phyloP scores from a whole-genome alignment of 1,284 basidiomycete genomes.

The Leccinum griseonigrum region DNA sequence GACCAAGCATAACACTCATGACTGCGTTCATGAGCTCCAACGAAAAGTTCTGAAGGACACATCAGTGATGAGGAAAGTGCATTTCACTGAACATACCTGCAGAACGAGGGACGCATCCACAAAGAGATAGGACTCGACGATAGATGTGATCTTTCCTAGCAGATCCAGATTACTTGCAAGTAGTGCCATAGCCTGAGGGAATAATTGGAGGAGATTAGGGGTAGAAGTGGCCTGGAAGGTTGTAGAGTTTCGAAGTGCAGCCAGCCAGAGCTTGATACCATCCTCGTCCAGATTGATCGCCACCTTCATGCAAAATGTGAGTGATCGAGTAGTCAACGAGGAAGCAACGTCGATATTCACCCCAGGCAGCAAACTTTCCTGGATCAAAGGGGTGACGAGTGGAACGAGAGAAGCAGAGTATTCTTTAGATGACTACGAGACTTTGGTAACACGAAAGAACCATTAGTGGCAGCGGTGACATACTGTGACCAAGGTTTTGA shows the following conservation, averaged over 20 bases:
- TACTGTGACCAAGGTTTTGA: slow-evolving; percentile 73
- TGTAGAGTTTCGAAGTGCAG: slow-evolving; percentile 67
- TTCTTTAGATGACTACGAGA: slow-evolving; percentile 55
- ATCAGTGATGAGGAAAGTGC: not conserved
- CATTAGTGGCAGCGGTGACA: slow-evolving; percentile 14
- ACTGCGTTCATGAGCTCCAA: slow-evolving; percentile 56
- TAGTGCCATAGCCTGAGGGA: slow-evolving; percentile 62
- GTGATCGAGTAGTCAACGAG: not conserved
- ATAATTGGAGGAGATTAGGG: slow-evolving; percentile 63
- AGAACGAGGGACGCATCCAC: slow-evolving; percentile 67
- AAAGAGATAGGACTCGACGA: slow-evolving; percentile 82
- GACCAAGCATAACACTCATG: slow-evolving; percentile 45
- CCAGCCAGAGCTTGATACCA: slow-evolving; percentile 73
- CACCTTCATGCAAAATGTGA: slow-evolving; percentile 42
- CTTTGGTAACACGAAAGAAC: slow-evolving; percentile 1
- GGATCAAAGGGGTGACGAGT: slow-evolving; percentile 73
- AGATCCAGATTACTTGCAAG: slow-evolving; percentile 75
- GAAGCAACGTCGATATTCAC: slow-evolving; percentile 38
- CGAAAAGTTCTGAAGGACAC: slow-evolving; percentile 43
- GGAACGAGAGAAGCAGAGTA: slow-evolving; percentile 54
- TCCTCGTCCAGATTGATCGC: slow-evolving; percentile 78
- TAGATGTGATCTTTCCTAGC: slow-evolving; percentile 60
- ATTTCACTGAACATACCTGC: slow-evolving; percentile 47
- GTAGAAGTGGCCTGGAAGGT: slow-evolving; percentile 49
- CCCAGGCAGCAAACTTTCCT: slow-evolving; percentile 66